These are phyloP conservation scores for Fusarium poae DNA, from an alignment of 2,329 filamentous ascomycete species.

Conservation along the genomic window DNA sequence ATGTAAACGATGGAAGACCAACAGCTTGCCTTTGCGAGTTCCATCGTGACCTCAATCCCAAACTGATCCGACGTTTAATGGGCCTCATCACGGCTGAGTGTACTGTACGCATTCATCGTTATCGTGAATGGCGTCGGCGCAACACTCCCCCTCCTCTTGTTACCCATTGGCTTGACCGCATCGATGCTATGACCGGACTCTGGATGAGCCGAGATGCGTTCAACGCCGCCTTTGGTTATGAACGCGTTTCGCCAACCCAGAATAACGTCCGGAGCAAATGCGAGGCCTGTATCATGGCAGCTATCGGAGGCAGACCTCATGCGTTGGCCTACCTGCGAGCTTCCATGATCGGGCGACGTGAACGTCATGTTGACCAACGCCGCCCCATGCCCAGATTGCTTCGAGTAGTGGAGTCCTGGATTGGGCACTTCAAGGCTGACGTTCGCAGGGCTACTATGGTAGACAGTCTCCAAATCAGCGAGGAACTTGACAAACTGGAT, in stretches of 20 bases:
- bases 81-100: conserved; percentile 58
- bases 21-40: conserved; percentile 57
- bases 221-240: conserved; percentile 52
- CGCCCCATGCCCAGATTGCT: conserved; percentile 53
- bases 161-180: conserved; percentile 46
- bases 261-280: conserved; percentile 56
- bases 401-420: conserved; percentile 61
- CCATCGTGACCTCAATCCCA: conserved; percentile 59
- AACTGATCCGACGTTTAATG: conserved; percentile 60
- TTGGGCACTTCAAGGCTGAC: conserved; percentile 50
- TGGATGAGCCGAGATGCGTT: conserved; percentile 58
- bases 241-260: conserved; percentile 34
- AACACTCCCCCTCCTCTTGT: conserved; percentile 21
- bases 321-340: conserved; percentile 62
- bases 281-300: conserved; percentile 66
- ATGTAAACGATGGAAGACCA: conserved; percentile 41
- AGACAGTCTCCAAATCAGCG: conserved; percentile 29
- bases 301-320: conserved; percentile 59
- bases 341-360: conserved; percentile 56
- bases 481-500: conserved; percentile 19
- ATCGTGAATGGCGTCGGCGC: conserved; percentile 46
- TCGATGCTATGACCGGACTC: conserved; percentile 50
- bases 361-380: conserved; percentile 32
- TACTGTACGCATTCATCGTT: conserved; percentile 50
- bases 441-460: conserved; percentile 12